Evolutionary conservation across 2,329 filamentous ascomycete genomes (phyloP).

Genomic region (Fusarium sp.): DNA sequence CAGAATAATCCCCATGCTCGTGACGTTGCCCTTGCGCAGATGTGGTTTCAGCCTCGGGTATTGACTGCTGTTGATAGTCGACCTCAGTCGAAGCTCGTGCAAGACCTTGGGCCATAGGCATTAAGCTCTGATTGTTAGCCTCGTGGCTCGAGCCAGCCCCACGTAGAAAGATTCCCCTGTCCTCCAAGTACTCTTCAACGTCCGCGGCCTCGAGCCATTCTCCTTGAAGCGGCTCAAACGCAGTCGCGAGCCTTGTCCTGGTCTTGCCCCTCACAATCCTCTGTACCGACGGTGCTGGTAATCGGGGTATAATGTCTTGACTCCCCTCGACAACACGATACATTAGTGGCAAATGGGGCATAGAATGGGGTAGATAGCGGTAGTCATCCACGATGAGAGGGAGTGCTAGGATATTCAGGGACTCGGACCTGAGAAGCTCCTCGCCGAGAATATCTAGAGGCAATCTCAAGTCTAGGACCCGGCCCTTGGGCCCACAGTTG

Average conservation of each 20-base stretch:
- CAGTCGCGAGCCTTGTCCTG: not conserved
- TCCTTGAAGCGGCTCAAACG: not conserved
- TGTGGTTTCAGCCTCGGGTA: not conserved
- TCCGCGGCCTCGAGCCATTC: conserved; percentile 16
- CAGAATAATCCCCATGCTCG: not conserved
- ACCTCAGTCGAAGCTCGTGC: not conserved
- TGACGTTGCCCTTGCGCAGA: not conserved
- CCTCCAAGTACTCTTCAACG: conserved; percentile 22
- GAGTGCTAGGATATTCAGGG: not conserved
- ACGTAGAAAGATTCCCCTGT: conserved; percentile 2
- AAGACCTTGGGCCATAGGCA: not conserved
- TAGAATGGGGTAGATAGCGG: not conserved
- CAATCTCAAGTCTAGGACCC: not conserved
- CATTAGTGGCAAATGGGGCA: not conserved
- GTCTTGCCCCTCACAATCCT: not conserved
- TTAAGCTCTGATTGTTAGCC: not conserved
- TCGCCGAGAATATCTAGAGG: conserved; percentile 5
- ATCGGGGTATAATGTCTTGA: not conserved
- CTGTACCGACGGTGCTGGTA: not conserved
- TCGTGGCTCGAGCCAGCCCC: not conserved
- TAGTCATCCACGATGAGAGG: not conserved
- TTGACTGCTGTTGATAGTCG: not conserved
- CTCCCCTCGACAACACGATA: conserved; percentile 6
- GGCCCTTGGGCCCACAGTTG: not conserved
- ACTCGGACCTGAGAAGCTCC: not conserved